Evolutionary conservation across 495 filamentous ascomycete genomes (phyloP).

Genomic region (Aspergillus taichungensis): DNA sequence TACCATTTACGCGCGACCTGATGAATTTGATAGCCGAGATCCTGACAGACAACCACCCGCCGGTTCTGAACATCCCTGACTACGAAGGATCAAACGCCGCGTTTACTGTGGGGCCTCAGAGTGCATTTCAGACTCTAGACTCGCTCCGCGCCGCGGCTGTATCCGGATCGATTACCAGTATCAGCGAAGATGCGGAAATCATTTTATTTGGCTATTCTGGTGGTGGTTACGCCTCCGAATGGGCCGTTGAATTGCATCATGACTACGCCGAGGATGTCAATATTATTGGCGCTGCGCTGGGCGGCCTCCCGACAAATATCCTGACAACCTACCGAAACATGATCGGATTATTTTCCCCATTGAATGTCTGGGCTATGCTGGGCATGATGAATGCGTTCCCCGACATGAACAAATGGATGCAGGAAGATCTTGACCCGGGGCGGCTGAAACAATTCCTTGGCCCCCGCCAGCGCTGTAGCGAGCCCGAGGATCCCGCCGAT

Average conservation of each 20-base stretch:
- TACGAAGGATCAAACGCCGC: constrained; percentile 36
- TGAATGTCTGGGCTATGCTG: constrained; percentile 3
- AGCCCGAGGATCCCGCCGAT: too few species aligned
- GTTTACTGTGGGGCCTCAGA: constrained; percentile 28
- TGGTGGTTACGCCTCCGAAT: constrained; percentile 37
- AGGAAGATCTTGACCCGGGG: background rate
- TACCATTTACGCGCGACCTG: background rate
- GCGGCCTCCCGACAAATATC: constrained; percentile 3
- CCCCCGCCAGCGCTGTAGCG: background rate
- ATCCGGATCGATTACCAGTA: background rate
- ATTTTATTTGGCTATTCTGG: constrained; percentile 43
- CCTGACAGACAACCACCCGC: background rate
- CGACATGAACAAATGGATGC: background rate
- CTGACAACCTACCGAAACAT: background rate
- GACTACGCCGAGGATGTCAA: constrained; percentile 36
- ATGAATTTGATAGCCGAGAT: background rate
- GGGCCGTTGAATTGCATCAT: constrained; percentile 35
- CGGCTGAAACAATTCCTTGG: background rate
- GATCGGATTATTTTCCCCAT: background rate
- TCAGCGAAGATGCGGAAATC: constrained; percentile 8
- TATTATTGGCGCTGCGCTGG: constrained; percentile 1
- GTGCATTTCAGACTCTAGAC: constrained; percentile 37
- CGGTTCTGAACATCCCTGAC: constrained; percentile 24
- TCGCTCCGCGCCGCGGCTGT: constrained; percentile 30
- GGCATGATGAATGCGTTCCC: constrained; percentile 6